Evolutionary conservation across 768 basidiomycete genomes (phyloP).

Genomic region (Gloeostereum incarnatum): DNA sequence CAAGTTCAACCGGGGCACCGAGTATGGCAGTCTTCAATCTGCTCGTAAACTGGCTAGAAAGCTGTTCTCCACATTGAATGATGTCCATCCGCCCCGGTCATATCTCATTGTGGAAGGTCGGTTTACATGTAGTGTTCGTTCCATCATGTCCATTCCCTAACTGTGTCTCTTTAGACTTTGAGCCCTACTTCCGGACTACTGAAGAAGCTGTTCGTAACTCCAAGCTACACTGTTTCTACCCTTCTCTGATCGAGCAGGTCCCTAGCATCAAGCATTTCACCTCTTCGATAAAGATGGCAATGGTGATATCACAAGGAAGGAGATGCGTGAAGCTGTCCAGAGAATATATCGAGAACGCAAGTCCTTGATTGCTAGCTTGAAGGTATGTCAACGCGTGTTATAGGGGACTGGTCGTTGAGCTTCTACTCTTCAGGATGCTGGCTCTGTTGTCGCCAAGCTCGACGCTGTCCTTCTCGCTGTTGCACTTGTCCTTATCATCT

Average conservation of each 20-base stretch:
- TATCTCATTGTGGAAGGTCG: slow-evolving; percentile 62
- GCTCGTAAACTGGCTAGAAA: slow-evolving; percentile 62
- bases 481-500: slow-evolving; percentile 49
- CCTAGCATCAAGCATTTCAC: slow-evolving; percentile 60
- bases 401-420: slow-evolving; percentile 2
- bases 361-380: slow-evolving; percentile 58
- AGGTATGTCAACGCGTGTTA: slow-evolving; percentile 29
- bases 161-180: slow-evolving; percentile 44
- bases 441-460: slow-evolving; percentile 66
- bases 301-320: slow-evolving; percentile 66
- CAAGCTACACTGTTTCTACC: neutral
- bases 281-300: slow-evolving; percentile 79
- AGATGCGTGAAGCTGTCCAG: slow-evolving; percentile 80
- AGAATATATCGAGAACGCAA: slow-evolving; percentile 75
- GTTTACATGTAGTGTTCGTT: slow-evolving; percentile 6
- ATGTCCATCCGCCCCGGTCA: slow-evolving; percentile 47
- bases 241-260: too few relatives aligned
- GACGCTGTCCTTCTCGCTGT: slow-evolving; percentile 63
- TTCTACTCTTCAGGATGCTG: slow-evolving; percentile 43
- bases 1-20: slow-evolving; percentile 44
- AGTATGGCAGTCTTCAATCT: slow-evolving; percentile 48
- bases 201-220: slow-evolving; percentile 53
- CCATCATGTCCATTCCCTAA: neutral
- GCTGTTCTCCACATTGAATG: slow-evolving; percentile 52
- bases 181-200: slow-evolving; percentile 64